Base-by-base conservation (phyloP, 805 yeast genomes). In the Lipomyces yamadae region DNA sequence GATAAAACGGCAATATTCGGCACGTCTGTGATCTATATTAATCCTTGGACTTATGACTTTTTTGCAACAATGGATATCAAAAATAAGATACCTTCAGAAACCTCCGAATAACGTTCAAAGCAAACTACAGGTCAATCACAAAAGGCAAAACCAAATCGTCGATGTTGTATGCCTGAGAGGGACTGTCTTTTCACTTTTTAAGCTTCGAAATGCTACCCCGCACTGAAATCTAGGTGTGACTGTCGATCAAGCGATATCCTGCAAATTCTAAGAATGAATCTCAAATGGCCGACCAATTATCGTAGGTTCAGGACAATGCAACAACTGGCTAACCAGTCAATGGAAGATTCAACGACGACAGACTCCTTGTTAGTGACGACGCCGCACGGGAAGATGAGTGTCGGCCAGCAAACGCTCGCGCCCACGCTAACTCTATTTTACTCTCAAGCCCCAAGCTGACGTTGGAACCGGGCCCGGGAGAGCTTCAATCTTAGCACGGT, bases 1-100 rank as follows among this genome's bases (percentile, higher is more conserved):
- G 24, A 42, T 42, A 42, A 42, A 24, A 42, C 48, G 48, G 48
- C 48, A 42, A n/a, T 42, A 42, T 8, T 37, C 48, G 48, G 48
- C 24, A 15, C 48, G 48, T 15, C 48, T 42, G 24, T 42, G 18
- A 42, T n/a, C 18, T 15, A n/a, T 42, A 5, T 42, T 42, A 42
- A 42, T 11, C 48, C 3, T 13, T 42, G 24, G 39, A 37, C 48
- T 42, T 42, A 24, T 10, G 48, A 7, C 48, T 42, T n/a, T 42
- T n/a, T 6, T 15, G 7, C 15, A 7, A 42, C 48, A 5, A 15
- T 35, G 39, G 39, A 42, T n/a, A 24, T 42, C 18, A 39, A 42
- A 42, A 4, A 24, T 7, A 37, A 37, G 39, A 42, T 42, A 42
- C 48, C 48, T 42, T 42, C 48, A 42, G 48, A 6, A 15, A 42